Evolutionary conservation across 352 stramenopile species (phyloP).

Genomic region (Globisporangium parvum): DNA sequence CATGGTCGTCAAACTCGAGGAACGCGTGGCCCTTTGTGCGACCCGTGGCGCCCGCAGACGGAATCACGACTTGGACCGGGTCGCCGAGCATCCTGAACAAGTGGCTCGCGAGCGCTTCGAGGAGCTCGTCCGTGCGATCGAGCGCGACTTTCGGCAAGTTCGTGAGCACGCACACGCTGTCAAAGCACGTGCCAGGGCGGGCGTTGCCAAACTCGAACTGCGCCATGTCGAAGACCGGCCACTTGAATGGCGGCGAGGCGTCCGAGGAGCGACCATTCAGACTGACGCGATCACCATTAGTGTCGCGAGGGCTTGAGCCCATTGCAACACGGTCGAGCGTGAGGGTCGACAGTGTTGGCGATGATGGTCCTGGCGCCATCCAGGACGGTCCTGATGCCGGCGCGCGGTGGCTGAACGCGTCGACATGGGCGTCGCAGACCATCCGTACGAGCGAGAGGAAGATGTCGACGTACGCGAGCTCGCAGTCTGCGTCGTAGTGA

Average conservation of each 20-base stretch:
- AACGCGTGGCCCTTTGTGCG: constrained; percentile 78
- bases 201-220: constrained; percentile 86
- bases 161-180: constrained; percentile 79
- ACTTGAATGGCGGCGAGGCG: constrained; percentile 53
- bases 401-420: constrained; percentile 16
- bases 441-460: constrained; percentile 74
- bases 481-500: constrained; percentile 63
- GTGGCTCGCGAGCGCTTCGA: constrained; percentile 67
- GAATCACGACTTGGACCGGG: constrained; percentile 79
- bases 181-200: constrained; percentile 68
- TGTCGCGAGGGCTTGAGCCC: too few species aligned
- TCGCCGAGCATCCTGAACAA: constrained; percentile 78
- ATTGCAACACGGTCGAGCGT: not conserved
- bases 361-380: not conserved
- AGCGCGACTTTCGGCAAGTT: constrained; percentile 74
- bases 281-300: too few species aligned
- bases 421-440: constrained; percentile 64
- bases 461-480: constrained; percentile 78
- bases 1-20: constrained; percentile 73
- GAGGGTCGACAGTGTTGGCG: not conserved
- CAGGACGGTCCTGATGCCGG: constrained; percentile 7
- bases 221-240: constrained; percentile 86
- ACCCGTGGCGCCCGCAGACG: constrained; percentile 47
- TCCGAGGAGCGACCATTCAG: constrained; percentile 1
- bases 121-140: constrained; percentile 66